Base-by-base conservation (phyloP, 805 yeast species). In the Wickerhamiella brachini region DNA sequence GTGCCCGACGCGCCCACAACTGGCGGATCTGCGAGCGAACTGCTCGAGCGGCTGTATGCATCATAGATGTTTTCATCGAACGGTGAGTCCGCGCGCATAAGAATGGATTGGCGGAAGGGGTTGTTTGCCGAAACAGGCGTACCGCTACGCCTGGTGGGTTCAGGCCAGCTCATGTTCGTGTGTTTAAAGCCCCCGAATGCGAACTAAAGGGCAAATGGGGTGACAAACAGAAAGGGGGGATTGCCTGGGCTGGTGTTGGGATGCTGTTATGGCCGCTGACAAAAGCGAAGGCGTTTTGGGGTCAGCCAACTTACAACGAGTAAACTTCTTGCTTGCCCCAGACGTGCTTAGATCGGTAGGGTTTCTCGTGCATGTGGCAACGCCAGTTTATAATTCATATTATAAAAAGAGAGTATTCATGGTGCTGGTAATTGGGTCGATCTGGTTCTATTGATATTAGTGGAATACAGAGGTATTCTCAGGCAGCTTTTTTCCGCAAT, bases 51-150 rank as follows among this genome's bases (percentile, higher is more conserved):
- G 49, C 31, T 37, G 50, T 41, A 41, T 21, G 21, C 8, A 18
- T 18, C 44, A 41, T 41, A 41, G 24, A 41, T 41, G 39, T 43
- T 31, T 12, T 52, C 62, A 26, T 61, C 64, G 45, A 57, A 51
- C 12, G 65, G 66, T 23, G 65, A 59, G 48, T 56, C 57, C 22
- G 59, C 50, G 18, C 63, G 60, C 50, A 50, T 53, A 39, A 58
- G 53, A 53, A 60, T 59, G 39, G 61, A 57, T 49, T 52, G 52
- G 44, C 63, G 57, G 54, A 59, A 59, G 48, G 63, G 63, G 38
- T 60, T 60, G 15, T 45, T 45, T 12, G 47, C 47, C n/a, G 47
- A 45, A n/a, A 45, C 31, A 9, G 47, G 47, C 21, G 47, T 45
- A 4, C 47, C 39, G 39, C 47, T 26, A 12, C 47, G 47, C 22